Evolutionary conservation across 768 basidiomycete genomes (phyloP), one percentile per base, ranked within the genome.

Genomic region (Leccinellum albellum): DNA sequence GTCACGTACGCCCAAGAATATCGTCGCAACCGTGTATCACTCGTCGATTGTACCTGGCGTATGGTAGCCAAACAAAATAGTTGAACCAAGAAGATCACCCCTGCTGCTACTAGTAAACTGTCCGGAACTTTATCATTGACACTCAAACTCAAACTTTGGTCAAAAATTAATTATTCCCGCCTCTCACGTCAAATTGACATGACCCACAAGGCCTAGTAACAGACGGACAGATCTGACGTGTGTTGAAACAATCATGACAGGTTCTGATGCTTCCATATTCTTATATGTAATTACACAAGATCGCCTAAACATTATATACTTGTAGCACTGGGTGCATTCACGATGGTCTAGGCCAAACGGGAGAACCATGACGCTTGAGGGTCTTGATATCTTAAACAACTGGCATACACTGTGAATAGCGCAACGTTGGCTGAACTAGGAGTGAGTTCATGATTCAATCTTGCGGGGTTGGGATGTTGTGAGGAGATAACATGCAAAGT

Each of bases 311-410:
- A n/a, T 15, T 8, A 37, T 0, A 37, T 37, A 17, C 3, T 15
- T 9, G 10, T 28, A n/a, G n/a, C n/a, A n/a, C 31, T 61, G 58
- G 42, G 61, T 63, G 49, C 50, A 71, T 60, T 8, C 51, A 58
- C 49, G 29, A 26, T 33, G 44, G 12, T 47, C 58, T 46, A 55
- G 28, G 28, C 28, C 28, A 28, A 28, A 28, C 5, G 58, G 77
- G 74, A 50, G 76, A 57, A 6, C 79, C 83, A 64, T 87, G 82
- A 53, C 84, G 81, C 61, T 77, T 76, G 60, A 91, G 76, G 17
- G 82, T 82, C 17, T 37, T 31, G 9, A 91, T 88, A 64, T 83
- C 78, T 53, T 79, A 77, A 6, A 85, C 81, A 45, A 61, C 79
- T 77, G 5, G 79, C 74, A 44, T 72, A 68, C 32, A 84, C 65